Base-by-base conservation (phyloP, 2,329 filamentous ascomycete genomes). In the Arthroderma uncinatum region DNA sequence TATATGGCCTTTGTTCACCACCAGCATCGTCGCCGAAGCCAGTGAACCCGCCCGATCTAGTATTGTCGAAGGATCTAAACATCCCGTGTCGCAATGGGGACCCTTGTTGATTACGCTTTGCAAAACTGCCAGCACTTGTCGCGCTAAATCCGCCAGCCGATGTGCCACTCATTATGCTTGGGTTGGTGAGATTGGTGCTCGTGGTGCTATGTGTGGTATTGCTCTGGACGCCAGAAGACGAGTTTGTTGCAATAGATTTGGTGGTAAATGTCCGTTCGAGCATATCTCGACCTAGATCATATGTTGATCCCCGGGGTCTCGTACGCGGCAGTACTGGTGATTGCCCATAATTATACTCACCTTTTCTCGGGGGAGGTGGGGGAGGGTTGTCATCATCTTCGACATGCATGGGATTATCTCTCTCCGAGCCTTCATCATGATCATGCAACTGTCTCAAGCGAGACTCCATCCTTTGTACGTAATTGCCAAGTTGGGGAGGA, bases 101-200 rank as follows among this genome's bases (percentile, higher is more conserved):
- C 4, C 14, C 16, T 28, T 33, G 25, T 12, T 44, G 36, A 44
- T 36, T 33, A 66, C 87, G 87, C 60, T 91, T 83, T 30, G 90
- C 91, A 62, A 94, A 82, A 72, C 92, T 97, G 56, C 91, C 93
- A 14, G 93, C 93, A 72, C 93, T 97, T 14, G 93, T 97, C 54
- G 90, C 88, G 70, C 92, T 97, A 71, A 96, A 89, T 10, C 82
- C 92, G 54, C 91, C 85, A 0, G 93, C 93, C 55, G 93, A 97
- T 55, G 82, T 80, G 2, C 92, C 93, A 69, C 92, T 97, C 92
- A 96, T 96, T 44, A 98, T 71, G 65, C 89, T 97, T 64, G 86
- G 83, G 64, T 85, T 84, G 14, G 89, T 96, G 68, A 83, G 84
- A 63, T 87, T 83, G 0, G 87, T 91, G 62, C 85, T 88, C 40